These are phyloP conservation scores for Dendrostoma leiphaemia DNA, from an alignment of 2,329 filamentous ascomycete genomes.

Conservation along the genomic window DNA sequence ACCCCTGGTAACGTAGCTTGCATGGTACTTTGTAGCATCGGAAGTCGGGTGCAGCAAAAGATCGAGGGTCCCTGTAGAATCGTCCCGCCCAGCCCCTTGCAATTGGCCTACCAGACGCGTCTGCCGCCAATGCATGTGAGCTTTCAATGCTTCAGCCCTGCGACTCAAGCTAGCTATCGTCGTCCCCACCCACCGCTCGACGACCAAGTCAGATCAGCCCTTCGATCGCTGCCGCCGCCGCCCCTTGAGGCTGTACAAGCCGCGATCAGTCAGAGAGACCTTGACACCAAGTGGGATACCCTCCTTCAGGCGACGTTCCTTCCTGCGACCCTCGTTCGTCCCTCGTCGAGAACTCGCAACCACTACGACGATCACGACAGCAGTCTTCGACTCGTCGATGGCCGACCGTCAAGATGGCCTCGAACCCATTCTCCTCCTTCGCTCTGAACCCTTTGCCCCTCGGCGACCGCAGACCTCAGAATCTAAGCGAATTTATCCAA, in stretches of 20 bases:
- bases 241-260: too few species aligned
- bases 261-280: too few species aligned
- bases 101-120: slow-evolving; percentile 10
- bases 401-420: slow-evolving; percentile 17
- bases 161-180: too few species aligned
- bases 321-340: neutral
- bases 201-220: too few species aligned
- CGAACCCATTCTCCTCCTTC: slow-evolving; percentile 35
- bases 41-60: neutral
- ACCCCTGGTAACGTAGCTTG: too few species aligned
- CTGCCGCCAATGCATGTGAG: slow-evolving; percentile 1
- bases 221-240: too few species aligned
- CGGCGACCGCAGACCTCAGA: slow-evolving; percentile 55
- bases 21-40: too few species aligned
- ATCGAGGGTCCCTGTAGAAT: neutral
- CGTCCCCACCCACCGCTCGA: too few species aligned
- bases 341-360: neutral
- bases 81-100: neutral
- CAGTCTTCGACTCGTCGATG: neutral
- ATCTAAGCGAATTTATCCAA: slow-evolving; percentile 71
- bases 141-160: neutral
- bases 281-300: too few species aligned
- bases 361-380: neutral
- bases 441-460: slow-evolving; percentile 64
- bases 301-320: too few species aligned